Evolutionary conservation across 495 filamentous ascomycete genomes (phyloP), one percentile per base, ranked within the genome.

Genomic region (Penicillium argentinense): DNA sequence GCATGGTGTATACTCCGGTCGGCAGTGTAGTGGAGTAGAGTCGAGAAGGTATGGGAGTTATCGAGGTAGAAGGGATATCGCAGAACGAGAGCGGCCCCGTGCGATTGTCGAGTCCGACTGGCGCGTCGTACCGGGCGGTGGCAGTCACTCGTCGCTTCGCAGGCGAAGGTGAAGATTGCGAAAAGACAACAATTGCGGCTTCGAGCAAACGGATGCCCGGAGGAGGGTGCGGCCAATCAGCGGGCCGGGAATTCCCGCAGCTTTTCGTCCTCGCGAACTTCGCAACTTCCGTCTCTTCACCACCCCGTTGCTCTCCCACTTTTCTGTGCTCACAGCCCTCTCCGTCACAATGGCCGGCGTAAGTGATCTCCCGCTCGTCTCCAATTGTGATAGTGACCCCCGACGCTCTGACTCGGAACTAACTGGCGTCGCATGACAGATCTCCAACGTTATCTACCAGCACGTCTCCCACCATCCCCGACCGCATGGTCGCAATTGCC

Each of bases 391-490:
- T 22, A 33, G 3, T 29, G 17, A 2, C 28, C 16, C 11, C 32
- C 19, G 34, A n/a, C 38, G 11, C 19, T 28, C 21, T 25, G 25
- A 39, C 28, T 37, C 45, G 41, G 40, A 58, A 5, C 72, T 76
- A 71, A 74, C 54, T 49, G 17, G 9, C 28, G 40, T 52, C 54
- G 48, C 44, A 47, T 53, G 45, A 45, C 62, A 84, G 81, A 64
- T 83, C 58, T 64, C 78, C 58, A 72, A 77, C 63, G 60, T 73
- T 59, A 57, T 92, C 74, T 95, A 93, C 86, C 89, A 88, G 89
- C 80, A 87, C 73, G 87, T 84, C 72, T 71, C 66, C 63, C 53
- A 36, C 33, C 28, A 49, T 33, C 41, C 52, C 54, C 47, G 45
- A 43, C 44, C 47, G 14, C 9, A 51, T 38, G 44, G 39, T 51